These are phyloP conservation scores for Cyclotella atomus DNA, from an alignment of 108 stramenopile genomes.

Conservation along the genomic window DNA sequence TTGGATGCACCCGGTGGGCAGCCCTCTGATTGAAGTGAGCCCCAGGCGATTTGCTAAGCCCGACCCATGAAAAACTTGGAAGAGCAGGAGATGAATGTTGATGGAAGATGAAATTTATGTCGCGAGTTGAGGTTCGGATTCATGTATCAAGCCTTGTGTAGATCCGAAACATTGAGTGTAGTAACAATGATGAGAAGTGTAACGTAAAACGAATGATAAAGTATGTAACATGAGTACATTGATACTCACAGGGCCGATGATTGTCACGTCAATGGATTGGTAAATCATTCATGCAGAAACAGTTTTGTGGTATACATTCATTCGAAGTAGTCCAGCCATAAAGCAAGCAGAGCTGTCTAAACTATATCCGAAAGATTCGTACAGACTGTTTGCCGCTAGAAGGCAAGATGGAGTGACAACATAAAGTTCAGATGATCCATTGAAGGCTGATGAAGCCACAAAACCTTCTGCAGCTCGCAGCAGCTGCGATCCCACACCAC, in stretches of 20 bases:
- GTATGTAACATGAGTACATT: background rate
- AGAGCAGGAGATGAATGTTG: background rate
- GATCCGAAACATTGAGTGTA: too few relatives aligned
- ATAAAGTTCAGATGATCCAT: slow-evolving; percentile 25
- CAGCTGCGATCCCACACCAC: slow-evolving; percentile 62
- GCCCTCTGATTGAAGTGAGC: background rate
- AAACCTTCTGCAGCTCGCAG: slow-evolving; percentile 54
- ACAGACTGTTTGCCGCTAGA: slow-evolving; percentile 54
- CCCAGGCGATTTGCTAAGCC: slow-evolving; percentile 1
- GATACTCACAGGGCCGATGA: background rate
- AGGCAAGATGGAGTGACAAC: slow-evolving; percentile 62
- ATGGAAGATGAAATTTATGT: too few relatives aligned
- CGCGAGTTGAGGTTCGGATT: too few relatives aligned
- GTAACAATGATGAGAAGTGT: background rate
- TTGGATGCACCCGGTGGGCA: background rate
- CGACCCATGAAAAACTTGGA: background rate
- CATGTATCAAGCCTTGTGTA: too few relatives aligned
- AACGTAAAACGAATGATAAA: background rate
- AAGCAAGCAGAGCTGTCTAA: slow-evolving; percentile 36
- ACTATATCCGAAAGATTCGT: slow-evolving; percentile 54
- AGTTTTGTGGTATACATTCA: slow-evolving; percentile 45
- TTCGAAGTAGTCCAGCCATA: slow-evolving; percentile 30
- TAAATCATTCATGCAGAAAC: background rate
- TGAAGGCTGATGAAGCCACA: background rate
- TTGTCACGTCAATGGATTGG: too few relatives aligned